These are phyloP conservation scores for Colletotrichum sp. DNA, from an alignment of 2,329 filamentous ascomycete species.

Conservation along the genomic window DNA sequence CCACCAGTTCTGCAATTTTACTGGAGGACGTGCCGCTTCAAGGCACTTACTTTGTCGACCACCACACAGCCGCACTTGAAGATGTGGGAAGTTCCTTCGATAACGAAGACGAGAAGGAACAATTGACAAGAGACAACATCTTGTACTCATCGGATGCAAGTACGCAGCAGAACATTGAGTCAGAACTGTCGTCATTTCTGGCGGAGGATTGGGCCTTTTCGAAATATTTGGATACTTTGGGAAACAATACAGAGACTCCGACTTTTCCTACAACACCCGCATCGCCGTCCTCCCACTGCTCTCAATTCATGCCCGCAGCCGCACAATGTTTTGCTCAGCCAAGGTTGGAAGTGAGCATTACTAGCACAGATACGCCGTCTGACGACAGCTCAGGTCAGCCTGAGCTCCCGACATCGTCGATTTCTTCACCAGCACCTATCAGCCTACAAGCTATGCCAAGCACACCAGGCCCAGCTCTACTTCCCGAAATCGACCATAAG, in stretches of 20 bases:
- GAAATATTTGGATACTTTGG: neutral
- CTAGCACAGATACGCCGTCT: accelerated
- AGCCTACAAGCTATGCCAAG: neutral
- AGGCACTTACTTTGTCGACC: too few relatives aligned
- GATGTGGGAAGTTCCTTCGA: too few relatives aligned
- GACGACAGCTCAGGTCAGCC: neutral
- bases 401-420: neutral
- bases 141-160: neutral
- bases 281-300: too few relatives aligned
- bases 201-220: neutral
- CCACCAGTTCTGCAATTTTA: too few relatives aligned
- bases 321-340: neutral
- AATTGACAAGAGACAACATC: neutral
- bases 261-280: too few relatives aligned
- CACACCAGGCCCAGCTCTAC: neutral
- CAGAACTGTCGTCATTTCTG: neutral
- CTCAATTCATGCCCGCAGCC: neutral
- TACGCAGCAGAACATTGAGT: neutral
- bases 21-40: too few relatives aligned
- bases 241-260: too few relatives aligned
- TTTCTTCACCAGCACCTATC: neutral
- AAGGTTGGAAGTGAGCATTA: neutral
- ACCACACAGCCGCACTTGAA: too few relatives aligned
- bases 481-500: neutral
- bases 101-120: too few relatives aligned